Evolutionary conservation across 1,284 basidiomycete genomes (phyloP).

Genomic region (Porogramme epimiltina): DNA sequence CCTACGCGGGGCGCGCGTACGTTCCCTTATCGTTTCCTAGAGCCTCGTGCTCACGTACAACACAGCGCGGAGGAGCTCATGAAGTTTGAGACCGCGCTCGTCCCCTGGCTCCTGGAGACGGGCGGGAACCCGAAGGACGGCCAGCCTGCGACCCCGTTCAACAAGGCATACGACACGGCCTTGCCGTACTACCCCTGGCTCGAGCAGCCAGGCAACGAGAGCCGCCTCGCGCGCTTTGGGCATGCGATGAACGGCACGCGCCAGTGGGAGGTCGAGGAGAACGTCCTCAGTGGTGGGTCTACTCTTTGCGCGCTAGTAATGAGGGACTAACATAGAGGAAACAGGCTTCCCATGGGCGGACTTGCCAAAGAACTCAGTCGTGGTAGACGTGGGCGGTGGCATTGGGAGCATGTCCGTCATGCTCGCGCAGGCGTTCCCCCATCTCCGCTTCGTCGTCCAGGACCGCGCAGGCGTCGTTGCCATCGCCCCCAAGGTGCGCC

Average conservation of each 20-base stretch:
- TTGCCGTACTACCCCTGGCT: constrained; percentile 18
- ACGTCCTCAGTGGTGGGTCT: constrained; percentile 17
- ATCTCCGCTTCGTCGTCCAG: constrained; percentile 26
- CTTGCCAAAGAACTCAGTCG: constrained; percentile 44
- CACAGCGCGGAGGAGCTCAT: constrained; percentile 11
- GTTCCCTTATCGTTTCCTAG: background rate
- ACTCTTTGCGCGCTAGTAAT: background rate
- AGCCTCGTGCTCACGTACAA: background rate
- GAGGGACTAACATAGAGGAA: too few relatives aligned
- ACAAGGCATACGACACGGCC: constrained; percentile 31
- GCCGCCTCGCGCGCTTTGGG: constrained; percentile 13
- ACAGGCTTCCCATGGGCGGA: constrained; percentile 67
- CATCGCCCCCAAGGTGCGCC: constrained; percentile 16
- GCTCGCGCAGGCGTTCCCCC: constrained; percentile 23
- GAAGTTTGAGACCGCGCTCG: constrained; percentile 9
- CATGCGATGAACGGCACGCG: constrained; percentile 20
- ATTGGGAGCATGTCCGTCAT: constrained; percentile 25
- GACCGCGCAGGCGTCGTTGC: constrained; percentile 37
- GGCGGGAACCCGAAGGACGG: background rate
- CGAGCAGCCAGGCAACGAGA: constrained; percentile 14
- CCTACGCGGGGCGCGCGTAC: constrained; percentile 10
- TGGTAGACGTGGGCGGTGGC: constrained; percentile 41
- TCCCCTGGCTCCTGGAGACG: background rate
- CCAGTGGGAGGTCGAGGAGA: constrained; percentile 18
- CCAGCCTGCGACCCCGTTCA: constrained; percentile 6